Conservation (phyloP, 208 protist genomes). For the Trypanosoma cruzi region DNA sequence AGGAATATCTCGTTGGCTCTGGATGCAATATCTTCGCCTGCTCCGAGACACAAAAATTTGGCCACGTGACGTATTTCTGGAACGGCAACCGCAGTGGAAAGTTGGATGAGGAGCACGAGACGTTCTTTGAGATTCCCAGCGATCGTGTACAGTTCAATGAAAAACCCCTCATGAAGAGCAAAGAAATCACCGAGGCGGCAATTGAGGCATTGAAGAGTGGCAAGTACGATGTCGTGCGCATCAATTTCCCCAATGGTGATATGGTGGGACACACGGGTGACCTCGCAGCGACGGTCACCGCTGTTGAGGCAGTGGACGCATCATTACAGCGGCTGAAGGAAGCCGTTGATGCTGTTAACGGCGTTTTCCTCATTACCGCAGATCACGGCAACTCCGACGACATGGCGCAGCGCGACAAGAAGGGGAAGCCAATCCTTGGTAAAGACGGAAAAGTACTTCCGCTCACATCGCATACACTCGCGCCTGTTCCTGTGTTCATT, state of each 20-base stretch:
- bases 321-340: slow-evolving; percentile 79
- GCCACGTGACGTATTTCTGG: slow-evolving; percentile 97
- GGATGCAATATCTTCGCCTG: slow-evolving; percentile 92
- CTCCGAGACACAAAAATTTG: slow-evolving; percentile 97
- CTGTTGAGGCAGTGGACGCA: slow-evolving; percentile 87
- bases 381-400: slow-evolving; percentile 97
- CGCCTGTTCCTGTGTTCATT: slow-evolving; percentile 93
- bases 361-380: slow-evolving; percentile 92
- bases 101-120: slow-evolving; percentile 87
- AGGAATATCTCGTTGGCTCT: slow-evolving; percentile 89
- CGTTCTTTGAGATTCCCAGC: slow-evolving; percentile 91
- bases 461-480: slow-evolving; percentile 94
- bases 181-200: slow-evolving; percentile 90
- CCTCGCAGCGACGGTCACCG: slow-evolving; percentile 75
- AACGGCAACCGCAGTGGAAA: slow-evolving; percentile 96
- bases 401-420: slow-evolving; percentile 94
- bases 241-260: slow-evolving; percentile 96
- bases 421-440: slow-evolving; percentile 82
- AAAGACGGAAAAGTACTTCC: slow-evolving; percentile 72
- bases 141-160: slow-evolving; percentile 94
- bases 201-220: slow-evolving; percentile 91
- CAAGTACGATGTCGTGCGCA: slow-evolving; percentile 92
- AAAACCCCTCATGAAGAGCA: slow-evolving; percentile 95
- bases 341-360: slow-evolving; percentile 86
- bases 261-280: slow-evolving; percentile 97